Evolutionary conservation across 1,284 basidiomycete genomes (phyloP).

Genomic region (Pulveroboletus ridleyi): DNA sequence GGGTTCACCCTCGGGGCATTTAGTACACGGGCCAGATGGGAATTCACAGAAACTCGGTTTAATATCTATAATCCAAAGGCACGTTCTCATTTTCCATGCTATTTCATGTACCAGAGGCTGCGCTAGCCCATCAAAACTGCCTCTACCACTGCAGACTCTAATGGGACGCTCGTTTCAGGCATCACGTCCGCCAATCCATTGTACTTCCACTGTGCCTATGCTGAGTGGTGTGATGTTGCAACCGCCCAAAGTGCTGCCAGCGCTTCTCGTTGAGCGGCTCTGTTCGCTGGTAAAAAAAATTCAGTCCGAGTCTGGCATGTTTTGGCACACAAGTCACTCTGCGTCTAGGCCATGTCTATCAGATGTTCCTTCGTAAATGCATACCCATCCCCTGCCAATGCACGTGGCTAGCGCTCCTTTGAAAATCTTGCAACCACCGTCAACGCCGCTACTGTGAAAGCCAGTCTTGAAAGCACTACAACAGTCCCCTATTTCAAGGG

Average conservation of each 20-base stretch:
- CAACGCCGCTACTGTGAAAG: conserved; percentile 53
- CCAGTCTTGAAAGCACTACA: conserved; percentile 49
- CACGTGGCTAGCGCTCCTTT: conserved; percentile 31
- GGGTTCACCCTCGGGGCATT: conserved; percentile 53
- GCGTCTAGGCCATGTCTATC: conserved; percentile 70
- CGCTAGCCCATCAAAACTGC: conserved; percentile 51
- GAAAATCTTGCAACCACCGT: conserved; percentile 36
- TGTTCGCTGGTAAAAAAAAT: conserved; percentile 51
- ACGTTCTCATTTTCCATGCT: conserved; percentile 27
- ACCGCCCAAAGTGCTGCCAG: no score
- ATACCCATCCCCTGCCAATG: conserved; percentile 33
- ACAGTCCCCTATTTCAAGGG: conserved; percentile 39
- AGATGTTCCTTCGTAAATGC: conserved; percentile 59
- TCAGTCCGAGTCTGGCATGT: conserved; percentile 46
- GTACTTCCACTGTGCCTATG: no score
- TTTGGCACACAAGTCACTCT: conserved; percentile 56
- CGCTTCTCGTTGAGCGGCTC: conserved; percentile 29
- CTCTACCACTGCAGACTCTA: conserved; percentile 51
- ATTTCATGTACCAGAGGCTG: conserved; percentile 4
- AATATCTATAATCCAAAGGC: no score
- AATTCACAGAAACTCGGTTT: conserved; percentile 55
- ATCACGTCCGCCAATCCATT: no score
- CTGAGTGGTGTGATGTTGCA: no score
- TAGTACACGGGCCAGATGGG: conserved; percentile 55
- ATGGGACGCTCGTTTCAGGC: conserved; percentile 64